Percentiles rank a stretch among this genome's conserved stretches.
Conservation (phyloP, 1,284 basidiomycete genomes). For the Cutaneotrichosporon cutaneum region DNA sequence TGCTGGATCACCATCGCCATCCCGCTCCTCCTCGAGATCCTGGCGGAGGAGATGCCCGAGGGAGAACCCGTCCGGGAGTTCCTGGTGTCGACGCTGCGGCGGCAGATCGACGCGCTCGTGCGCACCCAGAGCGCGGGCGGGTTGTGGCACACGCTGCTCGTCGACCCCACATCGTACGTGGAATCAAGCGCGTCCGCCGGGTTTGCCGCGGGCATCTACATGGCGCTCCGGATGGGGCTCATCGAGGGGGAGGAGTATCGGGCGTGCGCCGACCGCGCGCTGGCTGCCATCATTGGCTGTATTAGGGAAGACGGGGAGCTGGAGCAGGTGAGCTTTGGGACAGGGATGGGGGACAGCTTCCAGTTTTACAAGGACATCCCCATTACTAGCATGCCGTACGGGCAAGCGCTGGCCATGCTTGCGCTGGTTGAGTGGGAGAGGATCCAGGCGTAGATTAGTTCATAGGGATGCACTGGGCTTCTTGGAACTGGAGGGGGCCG, state of each 20-base stretch:
- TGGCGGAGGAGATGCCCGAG: conserved; percentile 51
- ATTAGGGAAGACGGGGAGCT: conserved; percentile 61
- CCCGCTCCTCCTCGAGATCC: conserved; percentile 62
- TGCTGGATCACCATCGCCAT: conserved; percentile 66
- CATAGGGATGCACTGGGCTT: neutral
- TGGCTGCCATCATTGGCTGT: conserved; percentile 60
- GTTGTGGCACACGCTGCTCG: conserved; percentile 64
- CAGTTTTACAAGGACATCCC: conserved; percentile 62
- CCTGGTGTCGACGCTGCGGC: conserved; percentile 57
- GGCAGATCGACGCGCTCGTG: conserved; percentile 62
- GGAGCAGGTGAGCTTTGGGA: conserved; percentile 61
- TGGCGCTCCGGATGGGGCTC: conserved; percentile 56
- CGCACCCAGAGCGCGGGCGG: conserved; percentile 59
- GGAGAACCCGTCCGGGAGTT: conserved; percentile 57
- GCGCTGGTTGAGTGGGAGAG: conserved; percentile 52
- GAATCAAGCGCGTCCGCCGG: conserved; percentile 64
- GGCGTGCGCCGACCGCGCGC: conserved; percentile 56
- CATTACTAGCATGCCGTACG: conserved; percentile 66
- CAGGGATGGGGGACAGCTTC: conserved; percentile 60
- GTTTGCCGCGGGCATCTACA: conserved; percentile 63
- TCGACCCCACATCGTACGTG: conserved; percentile 61
- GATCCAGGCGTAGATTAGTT: conserved; percentile 10
- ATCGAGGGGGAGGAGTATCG: conserved; percentile 56
- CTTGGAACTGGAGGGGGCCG: neutral
- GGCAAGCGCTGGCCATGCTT: conserved; percentile 60